Percentiles rank a stretch among this genome's conserved stretches.
phyloP scores from a whole-genome alignment of 371 early-diverging fungal species.

The Mortierella sp. region DNA sequence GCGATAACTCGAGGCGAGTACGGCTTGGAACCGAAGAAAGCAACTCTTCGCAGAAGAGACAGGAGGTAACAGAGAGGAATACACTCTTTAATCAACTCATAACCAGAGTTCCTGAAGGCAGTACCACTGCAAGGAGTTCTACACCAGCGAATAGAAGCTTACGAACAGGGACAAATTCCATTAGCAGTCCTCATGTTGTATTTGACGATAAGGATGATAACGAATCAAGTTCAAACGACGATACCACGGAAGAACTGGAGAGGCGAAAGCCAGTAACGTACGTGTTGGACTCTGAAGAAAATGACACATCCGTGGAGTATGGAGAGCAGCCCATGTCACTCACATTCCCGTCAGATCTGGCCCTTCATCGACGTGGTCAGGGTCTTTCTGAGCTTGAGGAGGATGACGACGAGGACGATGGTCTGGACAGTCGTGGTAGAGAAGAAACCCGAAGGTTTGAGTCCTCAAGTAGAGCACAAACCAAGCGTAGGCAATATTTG shows the following conservation, averaged over 20 bases:
- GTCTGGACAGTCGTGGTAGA: neutral
- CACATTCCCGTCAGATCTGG: slow-evolving; percentile 50
- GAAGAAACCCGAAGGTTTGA: neutral
- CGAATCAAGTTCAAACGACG: neutral
- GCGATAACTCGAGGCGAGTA: neutral
- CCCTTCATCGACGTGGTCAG: slow-evolving; percentile 35
- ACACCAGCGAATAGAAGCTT: neutral
- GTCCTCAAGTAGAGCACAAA: neutral
- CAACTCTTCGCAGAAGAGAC: slow-evolving; percentile 24
- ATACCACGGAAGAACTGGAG: no score
- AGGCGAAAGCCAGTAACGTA: neutral
- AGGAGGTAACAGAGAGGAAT: slow-evolving; percentile 26
- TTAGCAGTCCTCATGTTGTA: slow-evolving; percentile 15
- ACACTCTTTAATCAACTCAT: slow-evolving; percentile 37
- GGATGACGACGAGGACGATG: slow-evolving; percentile 15
- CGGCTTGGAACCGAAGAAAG: slow-evolving; percentile 20
- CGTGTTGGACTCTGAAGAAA: slow-evolving; percentile 14
- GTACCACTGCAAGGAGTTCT: neutral
- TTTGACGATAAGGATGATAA: slow-evolving; percentile 11
- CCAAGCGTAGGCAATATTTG: neutral
- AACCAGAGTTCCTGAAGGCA: neutral
- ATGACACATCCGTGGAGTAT: slow-evolving; percentile 10
- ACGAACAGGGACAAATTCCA: neutral
- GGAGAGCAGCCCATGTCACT: slow-evolving; percentile 19
- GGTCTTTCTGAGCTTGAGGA: slow-evolving; percentile 12